Evolutionary conservation across 2,329 filamentous ascomycete species (phyloP).

Genomic region (Ceratocystis smalleyi): DNA sequence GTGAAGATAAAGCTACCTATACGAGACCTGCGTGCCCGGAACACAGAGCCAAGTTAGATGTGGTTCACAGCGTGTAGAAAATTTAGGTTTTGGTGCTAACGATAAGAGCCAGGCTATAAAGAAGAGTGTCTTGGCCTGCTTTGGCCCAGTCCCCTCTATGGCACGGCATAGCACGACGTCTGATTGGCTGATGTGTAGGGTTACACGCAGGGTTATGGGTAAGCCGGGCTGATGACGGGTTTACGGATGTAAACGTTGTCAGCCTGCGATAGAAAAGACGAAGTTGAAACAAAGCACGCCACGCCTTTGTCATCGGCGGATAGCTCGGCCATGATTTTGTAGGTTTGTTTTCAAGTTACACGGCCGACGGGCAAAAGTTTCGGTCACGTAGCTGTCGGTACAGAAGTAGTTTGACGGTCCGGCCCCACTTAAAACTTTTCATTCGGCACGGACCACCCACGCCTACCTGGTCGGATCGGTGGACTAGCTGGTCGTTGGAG

Average conservation of each 20-base stretch:
- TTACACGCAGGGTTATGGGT: background rate
- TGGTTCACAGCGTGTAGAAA: background rate
- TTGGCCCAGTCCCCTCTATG: constrained; percentile 25
- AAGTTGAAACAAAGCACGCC: too few relatives aligned
- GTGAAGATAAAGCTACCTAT: constrained; percentile 50
- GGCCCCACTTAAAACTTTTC: too few relatives aligned
- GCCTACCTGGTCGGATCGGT: too few relatives aligned
- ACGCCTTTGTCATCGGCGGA: too few relatives aligned
- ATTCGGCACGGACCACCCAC: too few relatives aligned
- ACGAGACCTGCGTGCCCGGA: constrained; percentile 36
- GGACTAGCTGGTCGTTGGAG: too few relatives aligned
- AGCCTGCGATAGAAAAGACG: too few relatives aligned
- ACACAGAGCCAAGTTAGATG: background rate
- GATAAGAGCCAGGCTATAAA: constrained; percentile 28
- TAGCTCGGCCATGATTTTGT: too few relatives aligned
- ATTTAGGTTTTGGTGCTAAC: constrained; percentile 24
- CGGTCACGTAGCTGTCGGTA: too few relatives aligned
- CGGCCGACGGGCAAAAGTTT: too few relatives aligned
- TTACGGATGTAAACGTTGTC: background rate
- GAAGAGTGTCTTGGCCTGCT: constrained; percentile 26
- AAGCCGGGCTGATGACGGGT: background rate
- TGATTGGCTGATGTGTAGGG: background rate
- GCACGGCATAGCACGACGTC: constrained; percentile 23
- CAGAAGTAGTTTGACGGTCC: too few relatives aligned
- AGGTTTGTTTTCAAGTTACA: too few relatives aligned